A percentile compares a stretch with the other conserved stretches of the same genome.
Conservation (phyloP, 2,329 filamentous ascomycete species). For the Sporothrix humicola region DNA sequence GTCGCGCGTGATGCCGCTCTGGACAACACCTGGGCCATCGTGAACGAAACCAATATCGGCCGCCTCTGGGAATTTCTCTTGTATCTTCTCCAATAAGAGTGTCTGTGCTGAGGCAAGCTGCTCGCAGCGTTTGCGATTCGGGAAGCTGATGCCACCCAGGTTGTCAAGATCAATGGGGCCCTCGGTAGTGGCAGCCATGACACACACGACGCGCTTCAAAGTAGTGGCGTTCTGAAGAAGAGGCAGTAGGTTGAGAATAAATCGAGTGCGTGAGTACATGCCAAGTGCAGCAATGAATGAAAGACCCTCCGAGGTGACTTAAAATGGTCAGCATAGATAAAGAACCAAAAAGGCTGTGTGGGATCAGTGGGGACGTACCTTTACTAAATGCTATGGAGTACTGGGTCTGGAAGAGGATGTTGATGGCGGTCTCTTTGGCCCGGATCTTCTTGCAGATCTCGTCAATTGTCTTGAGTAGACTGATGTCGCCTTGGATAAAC, state of each 20-base stretch:
- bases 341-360: background rate
- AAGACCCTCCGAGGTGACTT: constrained; percentile 63
- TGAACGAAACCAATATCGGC: constrained; percentile 52
- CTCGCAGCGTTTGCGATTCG: constrained; percentile 49
- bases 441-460: constrained; percentile 56
- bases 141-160: constrained; percentile 47
- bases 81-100: constrained; percentile 56
- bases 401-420: constrained; percentile 34
- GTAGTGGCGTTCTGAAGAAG: constrained; percentile 52
- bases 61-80: constrained; percentile 45
- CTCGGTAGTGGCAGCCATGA: constrained; percentile 61
- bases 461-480: constrained; percentile 56
- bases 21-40: constrained; percentile 48
- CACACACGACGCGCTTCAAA: constrained; percentile 60
- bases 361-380: background rate
- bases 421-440: constrained; percentile 57
- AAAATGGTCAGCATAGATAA: too few species aligned
- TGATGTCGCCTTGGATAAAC: constrained; percentile 55
- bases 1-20: constrained; percentile 39
- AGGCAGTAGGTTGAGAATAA: constrained; percentile 63
- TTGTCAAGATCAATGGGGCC: constrained; percentile 40
- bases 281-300: constrained; percentile 57
- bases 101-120: constrained; percentile 58
- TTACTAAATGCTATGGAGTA: constrained; percentile 17
- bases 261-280: constrained; percentile 64